Evolutionary conservation across 306 rosid genomes (phyloP), one percentile per base, ranked within the genome.

Genomic region (Rubus idaeus): DNA sequence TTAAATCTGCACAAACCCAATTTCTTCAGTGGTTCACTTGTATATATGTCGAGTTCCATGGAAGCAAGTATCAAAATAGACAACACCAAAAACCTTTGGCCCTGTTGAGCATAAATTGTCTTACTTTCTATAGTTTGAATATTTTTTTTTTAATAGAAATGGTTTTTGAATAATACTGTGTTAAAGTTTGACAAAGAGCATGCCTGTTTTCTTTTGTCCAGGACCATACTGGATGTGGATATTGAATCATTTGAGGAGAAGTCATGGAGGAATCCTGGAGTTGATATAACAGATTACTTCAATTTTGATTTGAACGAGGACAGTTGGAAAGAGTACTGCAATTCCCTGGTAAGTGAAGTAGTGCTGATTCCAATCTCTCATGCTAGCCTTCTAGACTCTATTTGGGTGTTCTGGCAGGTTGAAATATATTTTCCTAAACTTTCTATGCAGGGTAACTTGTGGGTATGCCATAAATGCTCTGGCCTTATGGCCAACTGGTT

Each of bases 281-380:
- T 77, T 67, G 91, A 91, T 78, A 70, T 82, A 17, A 86, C 89
- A 11, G 90, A 89, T 82, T 89, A 86, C 83, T 91, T 89, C 86
- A 89, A 89, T 74, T 91, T 88, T 37, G 91, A 88, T 80, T 89
- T 91, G 79, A 68, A 83, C 10, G 97, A 91, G 80, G 87, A 83
- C 50, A 82, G 84, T 68, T 91, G 97, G 97, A 91, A 89, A 80
- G 78, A 80, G 50, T 91, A 91, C 78, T 83, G 94, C 81, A 70
- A 41, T 39, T 83, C 92, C 56, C 82, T 89, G 91, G 97, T 91
- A 84, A 71, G 79, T 76, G 73, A 72, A 69, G 63, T 50, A 56
- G 79, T 60, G 74, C 67, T 61, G 42, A 21, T 58, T 58, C 30
- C 8, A 17, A 11, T 55, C 20, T 56, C 52, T 55, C 20, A 8